phyloP scores from a whole-genome alignment of 192 early-diverging fungal species.

The Backusella sp. region DNA sequence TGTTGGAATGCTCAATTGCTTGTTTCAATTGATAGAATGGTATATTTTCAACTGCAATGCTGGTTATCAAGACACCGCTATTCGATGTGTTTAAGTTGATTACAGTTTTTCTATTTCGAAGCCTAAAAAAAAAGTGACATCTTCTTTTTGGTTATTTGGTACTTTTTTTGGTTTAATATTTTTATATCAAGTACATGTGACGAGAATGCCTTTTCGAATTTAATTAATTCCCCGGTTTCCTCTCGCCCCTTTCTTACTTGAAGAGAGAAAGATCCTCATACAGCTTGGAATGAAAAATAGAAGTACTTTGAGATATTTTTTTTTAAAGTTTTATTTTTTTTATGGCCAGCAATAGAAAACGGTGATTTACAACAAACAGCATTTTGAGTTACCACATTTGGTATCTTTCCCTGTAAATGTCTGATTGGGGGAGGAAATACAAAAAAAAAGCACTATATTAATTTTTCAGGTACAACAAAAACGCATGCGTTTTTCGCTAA shows the following conservation, averaged over 20 bases:
- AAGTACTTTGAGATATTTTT: neutral
- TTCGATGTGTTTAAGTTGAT: too few species aligned
- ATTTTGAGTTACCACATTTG: neutral
- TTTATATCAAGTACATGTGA: neutral
- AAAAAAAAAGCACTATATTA: neutral
- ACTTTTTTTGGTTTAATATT: neutral
- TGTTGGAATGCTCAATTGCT: too few species aligned
- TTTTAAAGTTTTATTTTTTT: neutral
- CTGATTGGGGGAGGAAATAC: neutral
- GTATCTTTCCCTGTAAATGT: neutral
- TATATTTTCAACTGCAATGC: too few species aligned
- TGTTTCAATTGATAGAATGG: neutral
- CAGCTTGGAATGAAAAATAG: neutral
- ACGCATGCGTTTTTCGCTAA: neutral
- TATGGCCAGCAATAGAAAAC: neutral
- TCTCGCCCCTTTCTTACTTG: neutral
- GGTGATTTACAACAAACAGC: neutral
- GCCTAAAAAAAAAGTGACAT: neutral
- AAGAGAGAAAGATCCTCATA: neutral
- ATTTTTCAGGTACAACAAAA: slow-evolving; percentile 1
- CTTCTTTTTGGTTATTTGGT: neutral
- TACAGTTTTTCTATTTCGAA: neutral
- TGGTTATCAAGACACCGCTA: too few species aligned
- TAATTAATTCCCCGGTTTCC: neutral
- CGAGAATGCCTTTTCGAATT: neutral